Evolutionary conservation across 306 rosid genomes (phyloP).

Genomic region (Pyrus pyrifolia): DNA sequence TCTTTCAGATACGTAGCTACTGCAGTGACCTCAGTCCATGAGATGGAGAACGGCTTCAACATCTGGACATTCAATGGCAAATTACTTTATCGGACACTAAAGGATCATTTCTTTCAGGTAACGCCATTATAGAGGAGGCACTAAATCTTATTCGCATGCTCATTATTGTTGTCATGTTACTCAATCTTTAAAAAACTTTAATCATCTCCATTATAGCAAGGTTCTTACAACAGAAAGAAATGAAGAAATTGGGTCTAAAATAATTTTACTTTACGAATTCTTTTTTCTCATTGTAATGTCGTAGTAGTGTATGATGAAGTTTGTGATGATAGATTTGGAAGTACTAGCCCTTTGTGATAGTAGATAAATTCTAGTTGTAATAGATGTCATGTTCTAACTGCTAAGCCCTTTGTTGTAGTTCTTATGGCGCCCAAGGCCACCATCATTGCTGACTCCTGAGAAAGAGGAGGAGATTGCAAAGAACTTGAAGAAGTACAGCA

Average conservation of each 20-base stretch:
- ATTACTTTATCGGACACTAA: slow-evolving; percentile 66
- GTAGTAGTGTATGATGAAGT: background rate
- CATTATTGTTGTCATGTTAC: background rate
- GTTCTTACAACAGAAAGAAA: background rate
- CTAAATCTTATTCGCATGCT: background rate
- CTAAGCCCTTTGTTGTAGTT: slow-evolving; percentile 32
- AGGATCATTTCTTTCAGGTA: slow-evolving; percentile 91
- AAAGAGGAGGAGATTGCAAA: slow-evolving; percentile 86
- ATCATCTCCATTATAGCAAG: background rate
- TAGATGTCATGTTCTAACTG: background rate
- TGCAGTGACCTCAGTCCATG: slow-evolving; percentile 85
- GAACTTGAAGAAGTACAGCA: slow-evolving; percentile 87
- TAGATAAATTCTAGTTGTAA: background rate
- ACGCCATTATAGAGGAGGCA: background rate
- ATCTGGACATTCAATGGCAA: slow-evolving; percentile 91
- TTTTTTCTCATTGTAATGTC: background rate
- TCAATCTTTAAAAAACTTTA: background rate
- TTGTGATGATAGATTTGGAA: background rate
- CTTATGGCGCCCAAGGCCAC: slow-evolving; percentile 90
- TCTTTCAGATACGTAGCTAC: slow-evolving; percentile 74
- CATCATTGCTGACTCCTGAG: slow-evolving; percentile 61
- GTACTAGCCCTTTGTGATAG: background rate
- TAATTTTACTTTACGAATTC: background rate
- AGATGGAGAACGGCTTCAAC: slow-evolving; percentile 95
- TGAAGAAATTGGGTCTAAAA: background rate